Evolutionary conservation across 2,329 filamentous ascomycete genomes (phyloP), one percentile per base, ranked within the genome.

Genomic region (Diaporthe aspalathi): DNA sequence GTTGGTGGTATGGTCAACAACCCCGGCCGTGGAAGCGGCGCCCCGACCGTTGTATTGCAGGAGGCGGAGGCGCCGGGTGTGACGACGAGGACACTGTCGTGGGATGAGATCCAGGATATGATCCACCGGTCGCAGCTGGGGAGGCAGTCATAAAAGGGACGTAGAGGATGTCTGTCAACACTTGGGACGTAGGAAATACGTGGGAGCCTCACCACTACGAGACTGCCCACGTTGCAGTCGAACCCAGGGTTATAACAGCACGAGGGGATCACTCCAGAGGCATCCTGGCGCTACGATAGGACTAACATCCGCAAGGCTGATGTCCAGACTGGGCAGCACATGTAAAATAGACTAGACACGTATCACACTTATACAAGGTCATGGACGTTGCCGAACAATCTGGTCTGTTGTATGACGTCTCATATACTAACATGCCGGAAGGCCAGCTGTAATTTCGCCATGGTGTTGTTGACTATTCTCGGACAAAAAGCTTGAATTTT

Each of bases 1-100:
- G 90, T 98, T 69, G 89, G 92, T 54, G 96, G 96, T 0, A 80
- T 89, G 74, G 91, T 97, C 4, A 79, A 88, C 73, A 98, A 98
- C 80, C 79, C 84, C 0, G 95, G 95, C 1, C 79, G 84, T 0
- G 95, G 96, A 3, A 96, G 91, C 74, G 96, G 96, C 17, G 92
- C 94, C 24, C 96, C 96, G 5, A 99, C 96, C 0, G 94, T 99
- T 29, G 95, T 99, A 54, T 79, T 99, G 77, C 95, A 98, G 85
- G 95, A 98, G 84, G 94, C 94, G 29, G 90, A 95, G 79, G 87
- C 93, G 75, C 89, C 92, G 68, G 91, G 91, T 0, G 86, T 92
- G 35, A 90, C 86, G 77, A 86, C 90, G 74, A 92, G 89, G 76
- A 84, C 90, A 40, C 89, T 97, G 80, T 86, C 87, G 32, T 98